Evolutionary conservation across 352 stramenopile genomes (phyloP).

Genomic region (Phytopythium litorale): DNA sequence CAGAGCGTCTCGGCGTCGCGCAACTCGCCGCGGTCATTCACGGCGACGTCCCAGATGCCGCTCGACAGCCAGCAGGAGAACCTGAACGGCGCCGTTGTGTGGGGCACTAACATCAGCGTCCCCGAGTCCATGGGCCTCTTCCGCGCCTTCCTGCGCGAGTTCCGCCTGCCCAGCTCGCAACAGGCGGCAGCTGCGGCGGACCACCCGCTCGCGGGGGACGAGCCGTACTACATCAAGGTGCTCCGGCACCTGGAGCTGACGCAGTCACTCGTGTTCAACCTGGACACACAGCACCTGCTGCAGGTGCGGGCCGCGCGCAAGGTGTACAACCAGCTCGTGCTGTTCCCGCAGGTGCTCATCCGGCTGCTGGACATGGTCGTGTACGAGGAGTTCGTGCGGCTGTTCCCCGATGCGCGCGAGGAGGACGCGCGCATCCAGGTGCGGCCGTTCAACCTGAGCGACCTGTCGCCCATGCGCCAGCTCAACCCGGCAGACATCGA

Average conservation of each 20-base stretch:
- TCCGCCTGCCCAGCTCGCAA: slow-evolving; percentile 28
- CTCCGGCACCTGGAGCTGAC: slow-evolving; percentile 75
- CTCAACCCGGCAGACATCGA: slow-evolving; percentile 98
- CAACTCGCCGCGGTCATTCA: slow-evolving; percentile 2
- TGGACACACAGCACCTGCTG: slow-evolving; percentile 90
- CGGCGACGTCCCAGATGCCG: slow-evolving; percentile 10
- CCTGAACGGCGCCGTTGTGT: slow-evolving; percentile 87
- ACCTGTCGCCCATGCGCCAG: slow-evolving; percentile 93
- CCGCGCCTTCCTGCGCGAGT: slow-evolving; percentile 87
- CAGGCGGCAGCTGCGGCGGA: not conserved
- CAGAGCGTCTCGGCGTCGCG: slow-evolving; percentile 37
- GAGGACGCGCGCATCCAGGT: slow-evolving; percentile 85
- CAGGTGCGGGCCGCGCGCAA: slow-evolving; percentile 74
- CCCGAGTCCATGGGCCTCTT: slow-evolving; percentile 91
- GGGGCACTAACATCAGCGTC: slow-evolving; percentile 93
- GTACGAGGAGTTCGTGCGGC: slow-evolving; percentile 84
- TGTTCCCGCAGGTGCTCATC: slow-evolving; percentile 95
- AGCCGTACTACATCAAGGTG: slow-evolving; percentile 76
- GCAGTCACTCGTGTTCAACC: slow-evolving; percentile 85
- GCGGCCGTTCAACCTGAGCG: slow-evolving; percentile 95
- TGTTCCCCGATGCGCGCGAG: slow-evolving; percentile 46
- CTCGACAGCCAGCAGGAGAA: slow-evolving; percentile 36
- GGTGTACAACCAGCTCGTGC: slow-evolving; percentile 96
- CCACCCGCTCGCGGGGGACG: slow-evolving; percentile 25
- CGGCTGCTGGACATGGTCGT: slow-evolving; percentile 97